Evolutionary conservation across 176 grass and related monocot species (phyloP), one percentile per base, ranked within the genome.

Genomic region (Ampelocalamus luodianensis): DNA sequence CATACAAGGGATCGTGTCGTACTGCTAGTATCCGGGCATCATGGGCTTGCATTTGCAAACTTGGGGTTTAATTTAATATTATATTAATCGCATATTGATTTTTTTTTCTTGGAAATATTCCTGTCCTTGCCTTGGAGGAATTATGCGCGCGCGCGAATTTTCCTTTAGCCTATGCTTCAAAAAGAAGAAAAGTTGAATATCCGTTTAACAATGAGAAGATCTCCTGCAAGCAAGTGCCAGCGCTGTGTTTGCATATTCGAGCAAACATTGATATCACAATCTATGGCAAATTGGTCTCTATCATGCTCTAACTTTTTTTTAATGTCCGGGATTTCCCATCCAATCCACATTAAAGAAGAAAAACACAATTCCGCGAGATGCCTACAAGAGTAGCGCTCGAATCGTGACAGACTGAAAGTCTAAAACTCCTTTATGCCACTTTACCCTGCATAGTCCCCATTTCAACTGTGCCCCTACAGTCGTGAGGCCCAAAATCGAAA

Each of bases 121-220:
- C 1, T 36, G 49, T 37, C 29, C 5, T 82, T 15, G 9, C 13
- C 45, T 29, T 54, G 14, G 42, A 48, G 13, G 50, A 49, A 85
- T 85, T 39, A 38, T 67, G 8, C 38, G 68, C 3, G 10, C 38
- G 68, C 3, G 10, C 68, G 61, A 68, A n/a, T n/a, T n/a, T n/a
- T n/a, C 50, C 8, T 18, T 80, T 27, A 59, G n/a, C 22, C 56
- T 27, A 55, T 61, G 20, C 24, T 26, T 77, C 1, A 23, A 70
- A 80, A 55, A 44, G 42, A 15, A 26, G 5, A 64, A 77, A 68
- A 23, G 18, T 1, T 54, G 80, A 43, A 72, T 73, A 58, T 84
- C 72, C 36, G 37, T 58, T 79, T 73, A 65, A 26, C 58, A 37
- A 36, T 66, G 24, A 45, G 58, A 88, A 72, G 51, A 69, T 76